Base-by-base conservation (phyloP, 202 grass and related monocot genomes). In the Panicum virgatum region DNA sequence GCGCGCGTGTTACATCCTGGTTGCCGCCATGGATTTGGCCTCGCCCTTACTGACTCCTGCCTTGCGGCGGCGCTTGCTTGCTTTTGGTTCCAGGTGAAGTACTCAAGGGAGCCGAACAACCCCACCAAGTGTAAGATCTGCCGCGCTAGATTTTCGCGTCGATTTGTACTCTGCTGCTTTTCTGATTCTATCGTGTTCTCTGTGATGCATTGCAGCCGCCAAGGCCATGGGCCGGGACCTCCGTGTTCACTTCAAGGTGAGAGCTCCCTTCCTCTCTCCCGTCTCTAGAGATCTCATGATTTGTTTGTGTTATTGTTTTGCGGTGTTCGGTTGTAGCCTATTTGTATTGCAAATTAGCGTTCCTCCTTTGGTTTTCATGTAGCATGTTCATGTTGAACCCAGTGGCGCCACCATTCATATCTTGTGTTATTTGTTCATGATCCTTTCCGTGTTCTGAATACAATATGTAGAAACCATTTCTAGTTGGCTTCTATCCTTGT, bases 231-330 rank as follows among this genome's bases (percentile, higher is more conserved):
- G 90, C 43, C 87, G 72, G 72, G 90, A 92, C 72, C 65, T 92
- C 76, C 87, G 90, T 66, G 90, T 92, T 48, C 90, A 92, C 84
- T 92, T 92, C 73, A 89, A 92, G 90, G 90, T 92, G 65, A 78
- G 78, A 30, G 9, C 5, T 27, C 22, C 22, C 25, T 66, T 14
- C 19, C 53, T 70, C 16, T 10, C 30, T 45, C 9, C 20, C 57
- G 36, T 61, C 52, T 40, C 48, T 3, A 42, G 20, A 48, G 20
- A 23, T 63, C 8, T 47, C 27, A 9, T 71, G 42, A 43, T 66
- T 66, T 40, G 11, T 10, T 69, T 26, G 14, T n/a, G 2, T 10
- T 14, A 16, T 5, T 63, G 40, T 23, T 44, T 32, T 3, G 7
- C 13, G 2, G 20, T 3, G n/a, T 23, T 68, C 13, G 20, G 46